Conservation (phyloP, 1,139 yeast species). For the Scheffersomyces lignicola region DNA sequence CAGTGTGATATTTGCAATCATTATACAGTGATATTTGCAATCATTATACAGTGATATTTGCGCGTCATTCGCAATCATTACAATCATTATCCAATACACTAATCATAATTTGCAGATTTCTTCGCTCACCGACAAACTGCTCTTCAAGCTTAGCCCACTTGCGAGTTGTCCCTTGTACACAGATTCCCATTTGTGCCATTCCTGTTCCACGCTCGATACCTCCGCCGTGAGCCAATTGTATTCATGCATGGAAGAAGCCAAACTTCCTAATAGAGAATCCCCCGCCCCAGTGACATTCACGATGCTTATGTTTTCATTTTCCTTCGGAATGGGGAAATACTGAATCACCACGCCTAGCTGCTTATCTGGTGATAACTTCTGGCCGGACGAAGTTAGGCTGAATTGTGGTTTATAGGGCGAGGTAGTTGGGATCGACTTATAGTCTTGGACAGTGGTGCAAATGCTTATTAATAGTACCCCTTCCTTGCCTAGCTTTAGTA, state of each 20-base stretch:
- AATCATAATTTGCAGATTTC: slow-evolving; percentile 9
- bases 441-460: slow-evolving; percentile 28
- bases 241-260: slow-evolving; percentile 30
- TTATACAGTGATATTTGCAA: too few relatives aligned
- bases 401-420: slow-evolving; percentile 31
- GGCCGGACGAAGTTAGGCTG: slow-evolving; percentile 19
- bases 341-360: slow-evolving; percentile 58
- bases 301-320: slow-evolving; percentile 30
- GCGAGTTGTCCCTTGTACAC: slow-evolving; percentile 54
- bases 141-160: slow-evolving; percentile 49
- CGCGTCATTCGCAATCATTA: too few relatives aligned
- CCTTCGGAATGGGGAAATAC: slow-evolving; percentile 55
- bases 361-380: slow-evolving; percentile 14
- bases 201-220: slow-evolving; percentile 26
- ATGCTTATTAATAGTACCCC: slow-evolving; percentile 57
- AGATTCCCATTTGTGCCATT: slow-evolving; percentile 33
- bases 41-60: too few relatives aligned
- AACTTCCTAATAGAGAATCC: slow-evolving; percentile 63
- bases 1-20: too few relatives aligned
- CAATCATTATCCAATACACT: too few relatives aligned
- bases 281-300: slow-evolving; percentile 72
- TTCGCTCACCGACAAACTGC: slow-evolving; percentile 20
- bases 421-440: slow-evolving; percentile 36
- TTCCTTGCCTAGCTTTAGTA: slow-evolving; percentile 65
- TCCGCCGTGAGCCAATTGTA: slow-evolving; percentile 25